Conservation (phyloP, 306 rosid genomes). For the Ochetophila trinervis region DNA sequence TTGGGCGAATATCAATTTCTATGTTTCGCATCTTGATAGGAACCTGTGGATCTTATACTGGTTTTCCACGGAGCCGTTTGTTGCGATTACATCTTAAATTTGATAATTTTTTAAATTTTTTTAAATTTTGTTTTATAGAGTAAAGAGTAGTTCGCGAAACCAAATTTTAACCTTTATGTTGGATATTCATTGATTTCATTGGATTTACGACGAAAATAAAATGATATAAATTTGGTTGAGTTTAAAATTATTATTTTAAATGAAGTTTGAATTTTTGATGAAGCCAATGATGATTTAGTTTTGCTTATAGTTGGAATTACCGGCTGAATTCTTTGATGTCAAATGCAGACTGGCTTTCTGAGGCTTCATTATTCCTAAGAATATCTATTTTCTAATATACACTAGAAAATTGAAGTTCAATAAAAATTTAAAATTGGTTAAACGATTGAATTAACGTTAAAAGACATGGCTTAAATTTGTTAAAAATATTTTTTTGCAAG, state of each 20-base stretch:
- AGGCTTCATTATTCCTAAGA: slow-evolving; percentile 35
- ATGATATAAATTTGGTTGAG: too few relatives aligned
- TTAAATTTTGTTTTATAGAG: neutral
- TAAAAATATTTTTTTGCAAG: too few relatives aligned
- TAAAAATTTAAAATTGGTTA: neutral
- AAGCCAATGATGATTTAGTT: slow-evolving; percentile 57
- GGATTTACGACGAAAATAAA: too few relatives aligned
- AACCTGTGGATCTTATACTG: slow-evolving; percentile 47
- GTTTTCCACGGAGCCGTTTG: slow-evolving; percentile 64
- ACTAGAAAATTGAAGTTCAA: too few relatives aligned
- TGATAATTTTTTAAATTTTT: too few relatives aligned
- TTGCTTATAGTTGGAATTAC: slow-evolving; percentile 65
- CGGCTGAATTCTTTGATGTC: slow-evolving; percentile 64
- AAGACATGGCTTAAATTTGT: too few relatives aligned
- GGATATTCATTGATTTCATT: too few relatives aligned
- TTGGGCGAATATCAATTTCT: slow-evolving; percentile 52
- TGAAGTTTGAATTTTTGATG: neutral
- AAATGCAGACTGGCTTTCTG: slow-evolving; percentile 52
- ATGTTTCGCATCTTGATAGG: slow-evolving; percentile 68
- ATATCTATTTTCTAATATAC: neutral
- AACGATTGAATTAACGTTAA: too few relatives aligned
- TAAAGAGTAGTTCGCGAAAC: too few relatives aligned
- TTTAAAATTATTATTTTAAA: neutral
- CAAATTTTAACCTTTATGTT: too few relatives aligned
- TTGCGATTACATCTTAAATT: slow-evolving; percentile 54